These are phyloP conservation scores for Cenchrus purpureus DNA, from an alignment of 176 grass and related monocot genomes.

Conservation along the genomic window DNA sequence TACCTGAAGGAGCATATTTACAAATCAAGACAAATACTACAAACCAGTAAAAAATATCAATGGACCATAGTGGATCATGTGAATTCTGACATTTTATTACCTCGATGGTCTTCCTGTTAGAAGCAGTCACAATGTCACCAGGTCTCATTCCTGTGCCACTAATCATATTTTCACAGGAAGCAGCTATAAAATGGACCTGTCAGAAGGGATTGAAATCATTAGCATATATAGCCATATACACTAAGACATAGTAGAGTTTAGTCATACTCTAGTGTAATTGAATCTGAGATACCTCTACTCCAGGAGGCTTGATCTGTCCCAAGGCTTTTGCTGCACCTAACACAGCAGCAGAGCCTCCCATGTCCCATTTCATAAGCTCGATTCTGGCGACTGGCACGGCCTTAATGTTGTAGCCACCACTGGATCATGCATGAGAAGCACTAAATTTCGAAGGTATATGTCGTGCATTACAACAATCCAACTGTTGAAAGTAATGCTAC, in stretches of 20 bases:
- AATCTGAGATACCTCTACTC: conserved; percentile 68
- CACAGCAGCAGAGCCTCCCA: conserved; percentile 82
- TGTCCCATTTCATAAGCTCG: conserved; percentile 91
- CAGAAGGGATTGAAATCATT: neutral
- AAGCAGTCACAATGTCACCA: conserved; percentile 92
- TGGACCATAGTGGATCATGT: neutral
- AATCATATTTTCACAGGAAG: conserved; percentile 98
- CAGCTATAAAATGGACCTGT: conserved; percentile 88
- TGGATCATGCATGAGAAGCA: conserved; percentile 2
- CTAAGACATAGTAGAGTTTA: neutral
- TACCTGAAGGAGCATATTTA: conserved; percentile 62
- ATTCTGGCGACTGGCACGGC: conserved; percentile 62
- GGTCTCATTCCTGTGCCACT: conserved; percentile 96
- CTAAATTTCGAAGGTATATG: too few species aligned
- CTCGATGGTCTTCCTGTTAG: conserved; percentile 94
- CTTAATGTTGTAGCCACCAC: conserved; percentile 99
- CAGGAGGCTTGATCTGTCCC: conserved; percentile 87
- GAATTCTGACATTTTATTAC: conserved; percentile 30
- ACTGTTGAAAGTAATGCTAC: neutral
- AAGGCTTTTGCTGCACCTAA: conserved; percentile 90
- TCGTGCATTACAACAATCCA: too few species aligned
- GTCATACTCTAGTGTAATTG: neutral
- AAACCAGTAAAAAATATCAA: neutral
- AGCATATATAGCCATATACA: neutral
- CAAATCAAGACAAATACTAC: conserved; percentile 34